A percentile compares a stretch with the other conserved stretches of the same genome.
phyloP scores from a whole-genome alignment of 208 protist genomes.

The Trypanosoma congolense region DNA sequence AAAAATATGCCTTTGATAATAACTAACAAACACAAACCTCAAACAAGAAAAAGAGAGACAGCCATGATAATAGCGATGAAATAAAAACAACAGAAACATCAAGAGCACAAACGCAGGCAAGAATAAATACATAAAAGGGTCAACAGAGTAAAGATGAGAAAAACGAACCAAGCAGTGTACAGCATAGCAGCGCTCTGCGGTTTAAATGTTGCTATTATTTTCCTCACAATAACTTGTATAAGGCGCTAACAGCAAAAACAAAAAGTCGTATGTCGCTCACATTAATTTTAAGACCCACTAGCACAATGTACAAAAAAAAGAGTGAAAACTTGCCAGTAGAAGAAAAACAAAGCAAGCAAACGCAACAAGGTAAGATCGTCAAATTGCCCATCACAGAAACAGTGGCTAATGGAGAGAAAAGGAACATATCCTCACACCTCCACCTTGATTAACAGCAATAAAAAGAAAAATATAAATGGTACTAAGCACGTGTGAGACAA shows the following conservation, averaged over 20 bases:
- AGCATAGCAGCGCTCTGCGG: too few relatives aligned
- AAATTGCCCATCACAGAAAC: slow-evolving; percentile 2
- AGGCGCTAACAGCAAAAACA: too few relatives aligned
- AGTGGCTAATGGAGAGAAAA: neutral
- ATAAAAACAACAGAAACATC: too few relatives aligned
- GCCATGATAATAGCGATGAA: neutral
- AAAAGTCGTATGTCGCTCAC: too few relatives aligned
- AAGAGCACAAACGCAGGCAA: too few relatives aligned
- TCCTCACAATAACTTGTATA: too few relatives aligned
- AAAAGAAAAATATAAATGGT: neutral
- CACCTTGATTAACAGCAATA: neutral
- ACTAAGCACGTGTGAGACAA: slow-evolving; percentile 17
- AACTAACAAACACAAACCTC: neutral
- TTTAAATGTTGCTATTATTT: too few relatives aligned
- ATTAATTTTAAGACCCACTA: too few relatives aligned
- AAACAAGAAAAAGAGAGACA: neutral
- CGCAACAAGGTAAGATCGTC: slow-evolving; percentile 9
- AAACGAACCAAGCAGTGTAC: too few relatives aligned
- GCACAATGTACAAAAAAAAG: slow-evolving; percentile 21
- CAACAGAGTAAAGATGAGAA: too few relatives aligned
- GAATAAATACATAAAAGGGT: too few relatives aligned
- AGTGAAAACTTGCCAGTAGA: slow-evolving; percentile 8
- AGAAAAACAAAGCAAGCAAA: slow-evolving; percentile 16
- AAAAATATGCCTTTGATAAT: neutral
- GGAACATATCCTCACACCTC: neutral